Evolutionary conservation across 208 protist genomes (phyloP).

Genomic region (Leishmania amazonensis): DNA sequence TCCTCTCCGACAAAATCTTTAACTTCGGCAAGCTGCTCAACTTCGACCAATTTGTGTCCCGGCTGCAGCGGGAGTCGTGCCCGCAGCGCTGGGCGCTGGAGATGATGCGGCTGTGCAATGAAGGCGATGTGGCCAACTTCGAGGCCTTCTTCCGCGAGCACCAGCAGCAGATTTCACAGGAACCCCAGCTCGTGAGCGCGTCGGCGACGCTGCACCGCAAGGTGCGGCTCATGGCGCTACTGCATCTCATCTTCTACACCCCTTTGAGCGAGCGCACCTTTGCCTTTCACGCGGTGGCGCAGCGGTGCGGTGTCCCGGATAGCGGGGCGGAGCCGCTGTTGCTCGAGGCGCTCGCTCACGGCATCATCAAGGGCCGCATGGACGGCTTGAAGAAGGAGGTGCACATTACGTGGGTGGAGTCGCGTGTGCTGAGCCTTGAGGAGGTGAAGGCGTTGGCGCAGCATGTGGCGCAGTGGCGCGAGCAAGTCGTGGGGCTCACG

Average conservation of each 20-base stretch:
- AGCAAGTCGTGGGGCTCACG: conserved; percentile 59
- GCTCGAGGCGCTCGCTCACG: conserved; percentile 93
- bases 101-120: conserved; percentile 78
- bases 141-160: conserved; percentile 59
- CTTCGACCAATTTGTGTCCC: conserved; percentile 46
- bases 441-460: conserved; percentile 76
- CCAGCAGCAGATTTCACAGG: conserved; percentile 37
- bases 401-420: conserved; percentile 89
- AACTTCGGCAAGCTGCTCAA: conserved; percentile 91
- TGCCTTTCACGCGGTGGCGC: conserved; percentile 68
- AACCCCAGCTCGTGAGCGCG: conserved; percentile 36
- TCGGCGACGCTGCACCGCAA: conserved; percentile 38
- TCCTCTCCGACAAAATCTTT: conserved; percentile 85
- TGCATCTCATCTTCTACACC: conserved; percentile 95
- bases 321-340: conserved; percentile 93
- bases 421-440: conserved; percentile 80
- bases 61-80: conserved; percentile 33
- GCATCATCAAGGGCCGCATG: conserved; percentile 93
- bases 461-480: conserved; percentile 75
- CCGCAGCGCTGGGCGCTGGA: conserved; percentile 70
- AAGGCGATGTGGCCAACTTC: conserved; percentile 77
- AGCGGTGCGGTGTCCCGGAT: conserved; percentile 64
- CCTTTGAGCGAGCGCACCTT: conserved; percentile 93
- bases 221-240: conserved; percentile 94
- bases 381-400: conserved; percentile 90